A percentile compares a stretch with the other conserved stretches of the same genome.
These are phyloP conservation scores for Metarhizium brunneum DNA, from an alignment of 2,329 filamentous ascomycete species.

Conservation along the genomic window DNA sequence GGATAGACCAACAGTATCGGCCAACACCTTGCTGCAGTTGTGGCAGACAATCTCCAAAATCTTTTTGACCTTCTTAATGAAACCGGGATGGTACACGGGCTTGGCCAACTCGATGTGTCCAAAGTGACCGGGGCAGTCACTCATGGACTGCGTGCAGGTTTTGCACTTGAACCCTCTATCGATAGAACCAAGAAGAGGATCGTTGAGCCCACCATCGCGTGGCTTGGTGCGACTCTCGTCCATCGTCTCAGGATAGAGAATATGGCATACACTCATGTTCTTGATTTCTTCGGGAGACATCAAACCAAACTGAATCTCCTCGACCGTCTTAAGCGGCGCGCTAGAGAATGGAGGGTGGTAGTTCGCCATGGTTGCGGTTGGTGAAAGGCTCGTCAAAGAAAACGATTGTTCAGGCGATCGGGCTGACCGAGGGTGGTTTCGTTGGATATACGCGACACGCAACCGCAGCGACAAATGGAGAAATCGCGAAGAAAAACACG, in stretches of 20 bases:
- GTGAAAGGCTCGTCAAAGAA: background rate
- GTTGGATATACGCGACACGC: conserved; percentile 9
- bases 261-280: conserved; percentile 93
- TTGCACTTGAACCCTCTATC: conserved; percentile 93
- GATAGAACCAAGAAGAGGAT: conserved; percentile 91
- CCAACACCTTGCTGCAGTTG: conserved; percentile 95
- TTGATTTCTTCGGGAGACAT: conserved; percentile 98
- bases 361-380: conserved; percentile 68
- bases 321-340: conserved; percentile 92
- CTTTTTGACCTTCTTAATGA: conserved; percentile 99
- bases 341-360: conserved; percentile 84
- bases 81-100: conserved; percentile 90
- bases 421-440: conserved; percentile 7
- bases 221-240: conserved; percentile 89
- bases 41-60: conserved; percentile 97
- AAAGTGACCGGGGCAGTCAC: conserved; percentile 95
- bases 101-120: conserved; percentile 96
- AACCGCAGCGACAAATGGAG: background rate
- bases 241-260: conserved; percentile 99
- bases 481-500: conserved; percentile 9
- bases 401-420: conserved; percentile 4
- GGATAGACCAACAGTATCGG: conserved; percentile 85
- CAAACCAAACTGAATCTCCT: conserved; percentile 98
- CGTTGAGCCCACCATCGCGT: conserved; percentile 85
- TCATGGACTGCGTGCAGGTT: conserved; percentile 92